phyloP scores from a whole-genome alignment of 805 yeast genomes.

The Myxozyma geophila region DNA sequence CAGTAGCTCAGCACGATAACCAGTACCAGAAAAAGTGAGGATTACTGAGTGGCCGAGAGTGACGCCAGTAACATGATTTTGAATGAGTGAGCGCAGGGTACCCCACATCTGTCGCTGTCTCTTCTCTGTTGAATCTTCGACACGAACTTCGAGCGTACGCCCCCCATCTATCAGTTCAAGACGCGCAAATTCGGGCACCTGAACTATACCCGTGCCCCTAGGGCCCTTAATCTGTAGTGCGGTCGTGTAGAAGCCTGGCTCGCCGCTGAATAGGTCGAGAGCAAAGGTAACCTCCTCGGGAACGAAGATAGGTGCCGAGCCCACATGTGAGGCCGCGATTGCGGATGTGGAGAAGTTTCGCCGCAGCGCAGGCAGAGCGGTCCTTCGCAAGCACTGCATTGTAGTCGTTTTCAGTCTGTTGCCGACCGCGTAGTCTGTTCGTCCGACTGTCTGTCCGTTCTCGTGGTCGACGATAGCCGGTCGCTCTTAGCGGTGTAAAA shows the following conservation, averaged over 20 bases:
- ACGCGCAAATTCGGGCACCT: constrained; percentile 55
- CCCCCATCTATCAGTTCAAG: constrained; percentile 57
- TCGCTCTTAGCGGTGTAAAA: too few relatives aligned
- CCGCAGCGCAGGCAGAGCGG: background rate
- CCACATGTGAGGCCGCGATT: constrained; percentile 63
- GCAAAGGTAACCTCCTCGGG: constrained; percentile 62
- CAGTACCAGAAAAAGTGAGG: constrained; percentile 91
- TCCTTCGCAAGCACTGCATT: constrained; percentile 3
- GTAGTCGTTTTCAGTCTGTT: background rate
- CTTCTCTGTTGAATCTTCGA: constrained; percentile 60
- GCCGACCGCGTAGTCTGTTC: background rate
- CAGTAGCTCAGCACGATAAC: constrained; percentile 79
- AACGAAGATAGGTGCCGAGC: constrained; percentile 74
- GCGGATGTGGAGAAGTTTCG: constrained; percentile 24
- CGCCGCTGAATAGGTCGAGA: constrained; percentile 41
- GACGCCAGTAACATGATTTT: constrained; percentile 83
- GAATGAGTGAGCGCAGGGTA: constrained; percentile 76
- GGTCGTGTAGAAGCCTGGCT: constrained; percentile 46
- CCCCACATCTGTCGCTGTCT: constrained; percentile 94
- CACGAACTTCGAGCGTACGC: constrained; percentile 56
- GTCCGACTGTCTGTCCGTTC: background rate
- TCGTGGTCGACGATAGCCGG: background rate
- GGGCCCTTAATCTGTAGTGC: constrained; percentile 76
- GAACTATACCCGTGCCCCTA: constrained; percentile 65
- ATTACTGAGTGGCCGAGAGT: constrained; percentile 91